Evolutionary conservation across 148 eudicot genomes (phyloP).

Genomic region (Limonium bicolor): DNA sequence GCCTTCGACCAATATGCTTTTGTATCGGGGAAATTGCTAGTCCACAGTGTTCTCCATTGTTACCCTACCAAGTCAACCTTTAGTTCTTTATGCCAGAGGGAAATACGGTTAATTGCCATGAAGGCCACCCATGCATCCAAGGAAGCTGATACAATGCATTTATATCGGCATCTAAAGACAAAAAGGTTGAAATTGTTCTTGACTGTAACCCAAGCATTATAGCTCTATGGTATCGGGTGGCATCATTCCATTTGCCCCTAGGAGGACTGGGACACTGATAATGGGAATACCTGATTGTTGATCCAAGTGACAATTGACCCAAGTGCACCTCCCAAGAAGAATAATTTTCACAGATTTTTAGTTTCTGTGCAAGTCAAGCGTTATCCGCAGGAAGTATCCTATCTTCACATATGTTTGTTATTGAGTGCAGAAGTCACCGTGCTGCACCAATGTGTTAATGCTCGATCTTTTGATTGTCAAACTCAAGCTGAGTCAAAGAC

Average conservation of each 20-base stretch:
- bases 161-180: conserved; percentile 62
- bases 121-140: conserved; percentile 93
- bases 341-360: conserved; percentile 83
- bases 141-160: conserved; percentile 76
- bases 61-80: conserved; percentile 74
- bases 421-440: conserved; percentile 61
- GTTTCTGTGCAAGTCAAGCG: conserved; percentile 63
- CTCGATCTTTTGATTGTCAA: too few relatives aligned
- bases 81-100: conserved; percentile 37
- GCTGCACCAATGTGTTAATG: conserved; percentile 66
- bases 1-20: conserved; percentile 53
- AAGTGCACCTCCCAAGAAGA: conserved; percentile 69
- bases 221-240: conserved; percentile 78
- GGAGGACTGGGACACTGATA: conserved; percentile 72
- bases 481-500: too few relatives aligned
- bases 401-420: conserved; percentile 62
- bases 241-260: conserved; percentile 77
- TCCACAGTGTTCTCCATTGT: too few relatives aligned
- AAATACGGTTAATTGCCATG: conserved; percentile 72
- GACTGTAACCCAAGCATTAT: conserved; percentile 63
- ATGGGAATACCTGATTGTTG: conserved; percentile 73
- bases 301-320: conserved; percentile 78
- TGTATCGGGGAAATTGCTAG: too few relatives aligned
- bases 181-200: conserved; percentile 79
- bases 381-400: conserved; percentile 63